Evolutionary conservation across 2,329 filamentous ascomycete species (phyloP).

Genomic region (Phaeosphaeriaceae sp.): DNA sequence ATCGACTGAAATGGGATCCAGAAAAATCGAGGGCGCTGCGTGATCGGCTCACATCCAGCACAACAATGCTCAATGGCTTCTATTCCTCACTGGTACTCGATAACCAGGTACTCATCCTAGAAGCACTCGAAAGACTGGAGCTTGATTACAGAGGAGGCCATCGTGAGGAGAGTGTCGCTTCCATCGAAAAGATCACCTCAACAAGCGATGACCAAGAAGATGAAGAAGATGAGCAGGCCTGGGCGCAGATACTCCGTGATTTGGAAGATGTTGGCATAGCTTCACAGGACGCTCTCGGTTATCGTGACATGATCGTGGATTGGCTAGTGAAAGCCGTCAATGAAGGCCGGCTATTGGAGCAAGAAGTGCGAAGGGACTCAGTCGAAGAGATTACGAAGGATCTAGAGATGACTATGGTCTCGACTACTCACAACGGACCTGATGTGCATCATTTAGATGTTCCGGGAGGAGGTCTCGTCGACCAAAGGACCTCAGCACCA

Average conservation of each 20-base stretch:
- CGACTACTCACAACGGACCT: not conserved
- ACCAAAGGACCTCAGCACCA: not conserved
- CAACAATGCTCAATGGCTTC: conserved; percentile 35
- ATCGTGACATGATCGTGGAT: conserved; percentile 37
- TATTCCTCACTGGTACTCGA: conserved; percentile 37
- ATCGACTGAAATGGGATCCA: conserved; percentile 39
- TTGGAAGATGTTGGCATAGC: conserved; percentile 41
- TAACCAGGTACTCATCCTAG: conserved; percentile 37
- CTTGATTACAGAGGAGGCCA: conserved; percentile 38
- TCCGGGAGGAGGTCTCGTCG: not conserved
- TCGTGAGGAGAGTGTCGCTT: conserved; percentile 37
- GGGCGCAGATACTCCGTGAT: conserved; percentile 40
- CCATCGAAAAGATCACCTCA: conserved; percentile 31
- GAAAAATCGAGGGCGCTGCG: conserved; percentile 27
- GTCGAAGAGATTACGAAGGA: not conserved
- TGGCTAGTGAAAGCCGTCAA: conserved; percentile 43
- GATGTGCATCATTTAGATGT: conserved; percentile 7
- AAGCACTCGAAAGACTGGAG: conserved; percentile 38
- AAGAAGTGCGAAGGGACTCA: conserved; percentile 12
- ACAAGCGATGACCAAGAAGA: conserved; percentile 12
- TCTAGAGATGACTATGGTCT: conserved; percentile 3
- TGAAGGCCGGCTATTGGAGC: conserved; percentile 36
- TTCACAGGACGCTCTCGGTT: conserved; percentile 25
- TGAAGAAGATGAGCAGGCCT: conserved; percentile 34
- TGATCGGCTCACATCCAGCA: conserved; percentile 30